Conservation (phyloP, 495 filamentous ascomycete genomes). For the Lichina pygmaea region DNA sequence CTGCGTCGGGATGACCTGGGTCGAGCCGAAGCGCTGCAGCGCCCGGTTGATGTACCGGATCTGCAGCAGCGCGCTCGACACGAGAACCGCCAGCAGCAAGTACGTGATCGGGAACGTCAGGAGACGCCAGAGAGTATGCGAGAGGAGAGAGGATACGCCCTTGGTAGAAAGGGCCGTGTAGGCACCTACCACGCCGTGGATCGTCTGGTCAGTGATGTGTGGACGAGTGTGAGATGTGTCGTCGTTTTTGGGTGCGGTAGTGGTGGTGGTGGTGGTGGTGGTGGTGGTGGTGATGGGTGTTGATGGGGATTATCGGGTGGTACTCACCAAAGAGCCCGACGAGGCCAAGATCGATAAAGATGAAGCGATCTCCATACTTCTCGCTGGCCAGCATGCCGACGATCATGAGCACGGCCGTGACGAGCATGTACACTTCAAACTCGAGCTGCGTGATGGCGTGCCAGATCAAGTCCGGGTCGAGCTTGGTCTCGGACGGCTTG, state of each 20-base stretch:
- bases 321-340: conserved; percentile 71
- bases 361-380: conserved; percentile 54
- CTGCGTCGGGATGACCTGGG: conserved; percentile 87
- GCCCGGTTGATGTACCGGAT: conserved; percentile 91
- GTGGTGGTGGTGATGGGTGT: no score
- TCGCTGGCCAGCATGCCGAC: conserved; percentile 57
- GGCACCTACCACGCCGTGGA: conserved; percentile 29
- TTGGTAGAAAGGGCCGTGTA: conserved; percentile 93
- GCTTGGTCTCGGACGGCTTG: conserved; percentile 64
- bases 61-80: conserved; percentile 74
- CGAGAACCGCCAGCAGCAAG: conserved; percentile 44
- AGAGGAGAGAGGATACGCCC: conserved; percentile 81
- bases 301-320: background rate
- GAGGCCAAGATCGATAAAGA: conserved; percentile 77
- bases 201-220: background rate
- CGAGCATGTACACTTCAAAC: conserved; percentile 68
- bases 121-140: conserved; percentile 59
- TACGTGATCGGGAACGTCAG: conserved; percentile 86
- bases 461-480: conserved; percentile 78
- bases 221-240: background rate
- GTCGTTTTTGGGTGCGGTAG: background rate
- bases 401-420: conserved; percentile 45
- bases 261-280: no score
- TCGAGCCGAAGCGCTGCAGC: conserved; percentile 81
- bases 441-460: conserved; percentile 67